Conservation (phyloP, 257 asterid genomes). For the Salvia splendens region DNA sequence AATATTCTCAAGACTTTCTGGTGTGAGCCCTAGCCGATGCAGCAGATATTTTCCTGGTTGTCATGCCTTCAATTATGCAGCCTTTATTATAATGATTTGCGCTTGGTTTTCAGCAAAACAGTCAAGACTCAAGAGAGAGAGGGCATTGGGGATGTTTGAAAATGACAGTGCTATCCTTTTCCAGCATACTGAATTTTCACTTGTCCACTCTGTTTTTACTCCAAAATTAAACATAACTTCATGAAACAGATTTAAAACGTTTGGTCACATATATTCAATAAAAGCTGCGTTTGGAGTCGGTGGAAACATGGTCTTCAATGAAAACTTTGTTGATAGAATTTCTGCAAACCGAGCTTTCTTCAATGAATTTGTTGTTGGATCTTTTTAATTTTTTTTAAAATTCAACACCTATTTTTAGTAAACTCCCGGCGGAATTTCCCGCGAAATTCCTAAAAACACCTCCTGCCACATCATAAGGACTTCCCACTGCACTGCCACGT, state of each 20-base stretch:
- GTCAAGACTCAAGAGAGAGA: not conserved
- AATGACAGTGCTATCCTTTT: not conserved
- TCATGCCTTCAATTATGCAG: slow-evolving; percentile 29
- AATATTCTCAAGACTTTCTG: slow-evolving; percentile 36
- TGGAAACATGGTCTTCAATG: not conserved
- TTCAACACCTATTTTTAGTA: too few relatives aligned
- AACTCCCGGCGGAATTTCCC: too few relatives aligned
- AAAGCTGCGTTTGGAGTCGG: not conserved
- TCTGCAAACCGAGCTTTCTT: too few relatives aligned
- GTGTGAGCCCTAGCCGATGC: slow-evolving; percentile 53
- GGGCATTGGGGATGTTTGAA: not conserved
- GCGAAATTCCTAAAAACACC: too few relatives aligned
- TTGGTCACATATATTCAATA: not conserved
- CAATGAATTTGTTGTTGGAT: too few relatives aligned
- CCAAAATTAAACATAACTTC: not conserved
- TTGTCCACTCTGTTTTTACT: not conserved
- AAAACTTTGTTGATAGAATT: too few relatives aligned
- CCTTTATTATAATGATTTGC: not conserved
- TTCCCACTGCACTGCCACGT: too few relatives aligned
- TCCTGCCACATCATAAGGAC: too few relatives aligned
- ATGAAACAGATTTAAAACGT: not conserved
- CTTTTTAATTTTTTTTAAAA: too few relatives aligned
- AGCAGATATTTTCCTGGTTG: slow-evolving; percentile 42
- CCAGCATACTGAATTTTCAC: not conserved
- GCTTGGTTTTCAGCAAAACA: not conserved